Conservation (phyloP, 345 rosid genomes). For the Corchorus olitorius region DNA sequence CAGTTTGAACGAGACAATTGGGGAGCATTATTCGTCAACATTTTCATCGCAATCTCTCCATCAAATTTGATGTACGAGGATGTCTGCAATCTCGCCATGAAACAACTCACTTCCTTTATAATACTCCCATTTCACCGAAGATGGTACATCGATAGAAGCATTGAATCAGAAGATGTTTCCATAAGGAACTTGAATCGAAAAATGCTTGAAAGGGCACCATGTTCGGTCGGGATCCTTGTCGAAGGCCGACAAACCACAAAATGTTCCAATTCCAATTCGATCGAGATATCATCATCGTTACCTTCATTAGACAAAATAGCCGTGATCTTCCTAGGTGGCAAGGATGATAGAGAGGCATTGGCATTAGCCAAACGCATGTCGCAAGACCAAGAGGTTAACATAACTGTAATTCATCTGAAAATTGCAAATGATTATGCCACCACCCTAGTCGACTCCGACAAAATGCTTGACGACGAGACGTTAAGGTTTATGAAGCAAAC, state of each 20-base stretch:
- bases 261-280: background rate
- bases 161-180: conserved; percentile 29
- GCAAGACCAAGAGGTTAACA: conserved; percentile 15
- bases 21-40: conserved; percentile 6
- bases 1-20: conserved; percentile 27
- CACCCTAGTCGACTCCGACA: background rate
- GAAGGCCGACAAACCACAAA: conserved; percentile 27
- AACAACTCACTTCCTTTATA: conserved; percentile 31
- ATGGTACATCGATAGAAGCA: conserved; percentile 26
- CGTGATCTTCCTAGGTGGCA: conserved; percentile 40
- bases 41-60: conserved; percentile 41
- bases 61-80: conserved; percentile 39
- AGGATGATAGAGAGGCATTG: conserved; percentile 45
- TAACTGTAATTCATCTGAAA: conserved; percentile 25
- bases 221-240: conserved; percentile 41
- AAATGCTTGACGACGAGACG: conserved; percentile 10
- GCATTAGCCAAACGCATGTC: conserved; percentile 31
- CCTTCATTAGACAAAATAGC: background rate
- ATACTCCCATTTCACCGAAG: conserved; percentile 45
- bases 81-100: conserved; percentile 36
- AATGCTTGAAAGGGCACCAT: conserved; percentile 39
- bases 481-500: conserved; percentile 14
- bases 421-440: background rate
- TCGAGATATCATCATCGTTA: background rate
- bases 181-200: conserved; percentile 29